These are phyloP conservation scores for Setomelanomma holmii DNA, from an alignment of 2,329 filamentous ascomycete species.

Conservation along the genomic window DNA sequence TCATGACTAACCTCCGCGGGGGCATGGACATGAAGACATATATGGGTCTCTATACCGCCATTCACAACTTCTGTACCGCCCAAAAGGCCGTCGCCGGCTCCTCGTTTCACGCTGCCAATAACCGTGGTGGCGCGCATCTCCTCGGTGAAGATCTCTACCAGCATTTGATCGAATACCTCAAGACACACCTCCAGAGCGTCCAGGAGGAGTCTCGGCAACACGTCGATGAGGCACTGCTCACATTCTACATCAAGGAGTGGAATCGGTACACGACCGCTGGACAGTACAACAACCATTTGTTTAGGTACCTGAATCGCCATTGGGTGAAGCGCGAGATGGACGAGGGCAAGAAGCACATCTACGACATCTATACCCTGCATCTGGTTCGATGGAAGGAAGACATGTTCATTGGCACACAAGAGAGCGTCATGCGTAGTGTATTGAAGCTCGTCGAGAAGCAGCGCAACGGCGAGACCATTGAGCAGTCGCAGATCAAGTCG, in stretches of 20 bases:
- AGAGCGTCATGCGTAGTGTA: conserved; percentile 93
- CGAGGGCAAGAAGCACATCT: conserved; percentile 97
- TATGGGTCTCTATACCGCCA: conserved; percentile 96
- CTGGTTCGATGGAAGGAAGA: conserved; percentile 94
- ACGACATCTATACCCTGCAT: conserved; percentile 97
- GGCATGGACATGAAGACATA: conserved; percentile 97
- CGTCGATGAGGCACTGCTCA: conserved; percentile 85
- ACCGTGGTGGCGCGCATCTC: conserved; percentile 88
- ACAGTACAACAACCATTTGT: conserved; percentile 97
- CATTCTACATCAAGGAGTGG: conserved; percentile 97
- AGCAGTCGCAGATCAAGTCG: conserved; percentile 94
- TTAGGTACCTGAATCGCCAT: conserved; percentile 94
- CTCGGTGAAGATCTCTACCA: conserved; percentile 96
- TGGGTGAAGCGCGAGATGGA: conserved; percentile 99
- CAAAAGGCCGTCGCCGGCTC: conserved; percentile 83
- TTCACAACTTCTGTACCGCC: conserved; percentile 99
- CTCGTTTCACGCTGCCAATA: conserved; percentile 58
- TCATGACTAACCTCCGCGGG: conserved; percentile 90
- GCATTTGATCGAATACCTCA: conserved; percentile 86
- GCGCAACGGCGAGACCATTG: conserved; percentile 95
- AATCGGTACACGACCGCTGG: conserved; percentile 92
- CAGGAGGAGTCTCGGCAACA: conserved; percentile 77
- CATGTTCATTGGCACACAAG: conserved; percentile 82
- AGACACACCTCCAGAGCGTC: conserved; percentile 75
- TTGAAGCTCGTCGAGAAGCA: conserved; percentile 96